These are phyloP conservation scores for Adansonia digitata DNA, from an alignment of 345 rosid species.

Conservation along the genomic window DNA sequence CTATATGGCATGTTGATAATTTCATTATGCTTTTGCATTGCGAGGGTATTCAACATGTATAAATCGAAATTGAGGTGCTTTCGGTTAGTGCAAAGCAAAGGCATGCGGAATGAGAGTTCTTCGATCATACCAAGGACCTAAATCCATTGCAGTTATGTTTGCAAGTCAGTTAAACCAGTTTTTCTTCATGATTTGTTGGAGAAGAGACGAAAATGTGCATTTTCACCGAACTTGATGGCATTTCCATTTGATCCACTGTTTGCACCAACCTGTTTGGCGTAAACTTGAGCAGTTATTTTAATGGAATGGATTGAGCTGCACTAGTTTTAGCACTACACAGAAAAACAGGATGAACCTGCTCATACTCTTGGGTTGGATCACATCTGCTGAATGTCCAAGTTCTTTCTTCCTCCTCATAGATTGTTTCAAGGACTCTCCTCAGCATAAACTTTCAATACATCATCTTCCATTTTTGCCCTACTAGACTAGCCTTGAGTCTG, in stretches of 20 bases:
- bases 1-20: too few species aligned
- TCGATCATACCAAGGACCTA: too few species aligned
- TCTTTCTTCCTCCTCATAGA: constrained; percentile 26
- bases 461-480: constrained; percentile 4
- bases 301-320: constrained; percentile 12
- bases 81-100: too few species aligned
- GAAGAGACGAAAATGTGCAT: neutral
- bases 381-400: constrained; percentile 14
- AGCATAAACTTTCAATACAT: constrained; percentile 25
- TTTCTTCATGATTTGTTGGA: neutral
- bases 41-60: neutral
- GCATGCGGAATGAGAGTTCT: too few species aligned
- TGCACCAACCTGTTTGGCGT: constrained; percentile 16
- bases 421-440: constrained; percentile 23
- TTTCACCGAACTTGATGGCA: constrained; percentile 1
- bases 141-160: neutral
- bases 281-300: constrained; percentile 21
- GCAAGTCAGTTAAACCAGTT: neutral
- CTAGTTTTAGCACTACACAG: neutral
- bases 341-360: constrained; percentile 9
- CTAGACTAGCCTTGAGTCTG: constrained; percentile 8
- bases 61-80: too few species aligned
- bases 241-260: neutral
- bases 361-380: neutral
- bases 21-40: neutral